Evolutionary conservation across 805 yeast species (phyloP).

Genomic region (Starmerella asiatica): DNA sequence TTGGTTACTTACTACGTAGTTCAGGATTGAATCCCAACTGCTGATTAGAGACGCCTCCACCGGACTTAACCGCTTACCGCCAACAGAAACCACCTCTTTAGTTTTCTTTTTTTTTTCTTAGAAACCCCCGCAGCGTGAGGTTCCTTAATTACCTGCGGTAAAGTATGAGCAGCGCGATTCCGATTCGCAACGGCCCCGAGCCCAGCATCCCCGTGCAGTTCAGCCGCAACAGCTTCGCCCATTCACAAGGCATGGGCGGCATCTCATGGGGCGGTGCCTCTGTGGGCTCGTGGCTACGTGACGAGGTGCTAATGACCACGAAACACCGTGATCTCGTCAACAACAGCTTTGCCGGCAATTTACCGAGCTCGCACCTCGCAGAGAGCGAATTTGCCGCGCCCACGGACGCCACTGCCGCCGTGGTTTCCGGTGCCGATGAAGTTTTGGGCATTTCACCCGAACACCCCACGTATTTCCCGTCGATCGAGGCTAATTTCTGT

Average conservation of each 20-base stretch:
- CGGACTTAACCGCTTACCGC: too few species aligned
- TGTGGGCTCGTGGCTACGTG: constrained; percentile 91
- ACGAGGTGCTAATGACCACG: constrained; percentile 39
- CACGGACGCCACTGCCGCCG: neutral
- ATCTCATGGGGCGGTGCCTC: constrained; percentile 94
- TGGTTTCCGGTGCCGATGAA: neutral
- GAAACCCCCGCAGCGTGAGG: too few species aligned
- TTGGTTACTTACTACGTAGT: too few species aligned
- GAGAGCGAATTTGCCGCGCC: neutral
- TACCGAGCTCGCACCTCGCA: constrained; percentile 3
- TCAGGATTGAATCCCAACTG: too few species aligned
- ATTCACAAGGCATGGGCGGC: constrained; percentile 96
- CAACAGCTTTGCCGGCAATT: constrained; percentile 1
- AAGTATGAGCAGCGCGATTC: constrained; percentile 19
- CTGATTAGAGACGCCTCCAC: too few species aligned
- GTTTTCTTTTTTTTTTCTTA: too few species aligned
- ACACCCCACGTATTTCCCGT: constrained; percentile 70
- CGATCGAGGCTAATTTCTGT: constrained; percentile 89
- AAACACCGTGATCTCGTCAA: constrained; percentile 11
- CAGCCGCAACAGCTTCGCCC: constrained; percentile 84
- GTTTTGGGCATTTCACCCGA: constrained; percentile 22
- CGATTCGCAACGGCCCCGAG: constrained; percentile 12
- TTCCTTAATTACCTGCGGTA: too few species aligned
- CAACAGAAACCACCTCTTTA: too few species aligned
- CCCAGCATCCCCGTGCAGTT: constrained; percentile 31